Percentiles rank a stretch among this genome's conserved stretches.
Evolutionary conservation across 225 moss, liverwort and hornwort genomes (phyloP).

Genomic region (Marchantia paleacea): DNA sequence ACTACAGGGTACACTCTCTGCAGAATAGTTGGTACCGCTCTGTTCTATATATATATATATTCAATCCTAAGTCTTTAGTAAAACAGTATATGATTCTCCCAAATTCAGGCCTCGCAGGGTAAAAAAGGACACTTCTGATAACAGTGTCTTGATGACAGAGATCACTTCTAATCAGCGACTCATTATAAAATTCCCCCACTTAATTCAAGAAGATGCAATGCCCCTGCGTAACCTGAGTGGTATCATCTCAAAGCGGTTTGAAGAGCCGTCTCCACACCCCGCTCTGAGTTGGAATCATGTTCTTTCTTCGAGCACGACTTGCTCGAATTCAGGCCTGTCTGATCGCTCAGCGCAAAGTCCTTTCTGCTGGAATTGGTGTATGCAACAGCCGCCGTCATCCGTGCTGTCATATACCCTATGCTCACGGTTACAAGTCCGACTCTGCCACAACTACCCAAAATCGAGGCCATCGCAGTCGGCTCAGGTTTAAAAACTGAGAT

Average conservation of each 20-base stretch:
- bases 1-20: too few relatives aligned
- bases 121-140: neutral
- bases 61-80: neutral
- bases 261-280: slow-evolving; percentile 13
- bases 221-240: neutral
- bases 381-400: slow-evolving; percentile 19
- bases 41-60: too few relatives aligned
- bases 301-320: neutral
- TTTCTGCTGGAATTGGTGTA: slow-evolving; percentile 3
- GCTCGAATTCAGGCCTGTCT: neutral
- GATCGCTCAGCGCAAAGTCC: neutral
- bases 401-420: slow-evolving; percentile 14
- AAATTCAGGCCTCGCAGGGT: neutral
- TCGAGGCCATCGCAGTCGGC: slow-evolving; percentile 13
- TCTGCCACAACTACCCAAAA: slow-evolving; percentile 17
- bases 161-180: neutral
- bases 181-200: neutral
- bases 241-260: slow-evolving; percentile 18
- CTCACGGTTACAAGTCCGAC: slow-evolving; percentile 17
- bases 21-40: too few relatives aligned
- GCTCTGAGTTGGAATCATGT: neutral
- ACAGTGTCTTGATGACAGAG: neutral
- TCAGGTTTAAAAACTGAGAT: neutral
- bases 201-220: neutral
- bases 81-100: neutral